Percentiles rank a stretch among this genome's conserved stretches.
Evolutionary conservation across 805 yeast genomes (phyloP).

Genomic region (Starmera amethionina): DNA sequence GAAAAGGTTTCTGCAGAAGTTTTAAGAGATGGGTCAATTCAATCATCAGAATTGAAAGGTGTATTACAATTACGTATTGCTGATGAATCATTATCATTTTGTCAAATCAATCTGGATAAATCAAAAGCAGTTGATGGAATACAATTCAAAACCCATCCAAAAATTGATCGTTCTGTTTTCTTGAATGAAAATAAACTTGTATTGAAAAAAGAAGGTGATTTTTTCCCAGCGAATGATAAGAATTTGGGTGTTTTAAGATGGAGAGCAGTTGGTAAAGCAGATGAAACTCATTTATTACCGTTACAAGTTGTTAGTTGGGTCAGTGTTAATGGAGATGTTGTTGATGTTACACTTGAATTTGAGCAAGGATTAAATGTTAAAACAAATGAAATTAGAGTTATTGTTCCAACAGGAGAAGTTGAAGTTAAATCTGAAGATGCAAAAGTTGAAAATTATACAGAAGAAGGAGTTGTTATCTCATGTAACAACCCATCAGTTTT

Average conservation of each 20-base stretch:
- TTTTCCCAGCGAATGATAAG: constrained; percentile 89
- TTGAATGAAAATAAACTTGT: constrained; percentile 47
- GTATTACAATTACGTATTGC: constrained; percentile 82
- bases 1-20: constrained; percentile 74
- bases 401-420: constrained; percentile 51
- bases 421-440: constrained; percentile 45
- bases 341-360: constrained; percentile 81
- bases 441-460: constrained; percentile 45
- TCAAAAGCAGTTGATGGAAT: constrained; percentile 37
- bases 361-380: constrained; percentile 42
- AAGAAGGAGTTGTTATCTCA: constrained; percentile 62
- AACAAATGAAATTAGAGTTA: constrained; percentile 46
- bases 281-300: constrained; percentile 49
- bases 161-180: constrained; percentile 75
- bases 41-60: constrained; percentile 76
- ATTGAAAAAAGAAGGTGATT: constrained; percentile 64
- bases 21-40: constrained; percentile 71
- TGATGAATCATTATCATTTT: constrained; percentile 57
- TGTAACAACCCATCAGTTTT: constrained; percentile 53
- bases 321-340: constrained; percentile 46
- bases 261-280: constrained; percentile 64
- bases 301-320: constrained; percentile 81
- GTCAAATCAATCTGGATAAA: constrained; percentile 50
- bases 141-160: constrained; percentile 92
- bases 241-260: constrained; percentile 88